phyloP scores from a whole-genome alignment of 2,329 filamentous ascomycete genomes.

The Pseudogymnoascus sp. region DNA sequence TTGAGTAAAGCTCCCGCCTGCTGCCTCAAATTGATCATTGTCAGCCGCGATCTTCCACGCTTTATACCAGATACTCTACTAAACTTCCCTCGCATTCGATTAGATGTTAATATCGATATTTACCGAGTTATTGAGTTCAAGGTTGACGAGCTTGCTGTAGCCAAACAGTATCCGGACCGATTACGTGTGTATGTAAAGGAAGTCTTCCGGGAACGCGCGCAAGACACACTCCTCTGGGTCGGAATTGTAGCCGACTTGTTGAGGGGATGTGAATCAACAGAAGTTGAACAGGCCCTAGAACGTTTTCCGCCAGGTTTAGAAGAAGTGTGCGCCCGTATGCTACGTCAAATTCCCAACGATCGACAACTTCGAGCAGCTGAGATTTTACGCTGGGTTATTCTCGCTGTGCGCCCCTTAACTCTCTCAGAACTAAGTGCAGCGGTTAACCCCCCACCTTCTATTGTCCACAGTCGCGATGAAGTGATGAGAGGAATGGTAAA shows the following conservation, averaged over 20 bases:
- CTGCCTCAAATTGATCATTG: constrained; percentile 21
- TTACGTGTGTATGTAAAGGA: constrained; percentile 16
- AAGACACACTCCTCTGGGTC: constrained; percentile 31
- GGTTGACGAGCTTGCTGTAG: constrained; percentile 18
- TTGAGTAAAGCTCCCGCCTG: background rate
- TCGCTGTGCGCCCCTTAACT: constrained; percentile 25
- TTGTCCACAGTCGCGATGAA: constrained; percentile 18
- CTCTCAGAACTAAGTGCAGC: constrained; percentile 23
- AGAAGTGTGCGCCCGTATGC: constrained; percentile 26
- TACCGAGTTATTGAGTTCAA: constrained; percentile 23
- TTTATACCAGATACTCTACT: constrained; percentile 13
- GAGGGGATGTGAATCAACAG: constrained; percentile 12
- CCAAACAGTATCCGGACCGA: constrained; percentile 16
- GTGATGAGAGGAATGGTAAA: constrained; percentile 18
- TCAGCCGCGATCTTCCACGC: constrained; percentile 20
- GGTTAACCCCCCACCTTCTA: no score
- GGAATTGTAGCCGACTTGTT: constrained; percentile 17
- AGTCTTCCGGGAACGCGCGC: constrained; percentile 20
- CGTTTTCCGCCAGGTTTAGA: constrained; percentile 23
- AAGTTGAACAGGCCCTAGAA: constrained; percentile 21
- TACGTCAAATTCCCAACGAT: constrained; percentile 21
- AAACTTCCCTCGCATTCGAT: constrained; percentile 18
- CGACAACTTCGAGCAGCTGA: constrained; percentile 14
- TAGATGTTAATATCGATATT: constrained; percentile 25
- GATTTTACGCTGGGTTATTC: constrained; percentile 26